Conservation (phyloP, 352 stramenopile genomes). For the Phytophthora fragariaefolia region DNA sequence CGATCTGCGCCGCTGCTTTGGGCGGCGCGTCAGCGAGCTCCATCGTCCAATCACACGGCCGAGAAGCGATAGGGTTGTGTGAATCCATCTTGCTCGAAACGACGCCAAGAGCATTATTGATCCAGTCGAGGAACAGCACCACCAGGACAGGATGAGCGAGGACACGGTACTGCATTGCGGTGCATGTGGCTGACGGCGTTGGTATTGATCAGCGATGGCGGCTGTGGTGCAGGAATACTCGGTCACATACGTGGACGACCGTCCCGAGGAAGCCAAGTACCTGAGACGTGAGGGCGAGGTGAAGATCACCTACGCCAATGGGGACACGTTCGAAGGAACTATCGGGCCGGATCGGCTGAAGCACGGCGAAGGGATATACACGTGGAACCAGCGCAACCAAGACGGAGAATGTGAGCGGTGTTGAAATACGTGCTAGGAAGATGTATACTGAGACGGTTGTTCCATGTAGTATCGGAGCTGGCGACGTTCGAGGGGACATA, state of each 20-base stretch:
- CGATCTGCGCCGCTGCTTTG: no score
- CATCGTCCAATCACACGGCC: no score
- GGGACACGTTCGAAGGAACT: constrained; percentile 90
- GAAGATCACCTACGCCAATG: constrained; percentile 91
- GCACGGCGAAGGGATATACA: constrained; percentile 89
- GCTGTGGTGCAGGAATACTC: constrained; percentile 58
- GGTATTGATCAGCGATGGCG: neutral
- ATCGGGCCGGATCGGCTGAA: constrained; percentile 85
- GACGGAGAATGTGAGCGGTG: constrained; percentile 69
- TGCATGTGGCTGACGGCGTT: neutral
- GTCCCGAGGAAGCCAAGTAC: constrained; percentile 86
- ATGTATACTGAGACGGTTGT: no score
- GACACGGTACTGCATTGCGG: no score
- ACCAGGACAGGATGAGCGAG: no score
- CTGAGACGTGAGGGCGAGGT: constrained; percentile 84
- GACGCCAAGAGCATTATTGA: constrained; percentile 6
- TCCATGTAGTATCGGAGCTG: constrained; percentile 60
- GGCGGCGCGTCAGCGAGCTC: no score
- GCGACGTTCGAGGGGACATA: constrained; percentile 90
- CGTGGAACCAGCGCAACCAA: constrained; percentile 73
- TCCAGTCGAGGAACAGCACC: no score
- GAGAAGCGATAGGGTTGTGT: no score
- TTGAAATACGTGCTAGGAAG: no score
- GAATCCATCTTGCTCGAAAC: constrained; percentile 19
- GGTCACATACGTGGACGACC: constrained; percentile 90